Percentiles rank a stretch among this genome's conserved stretches.
phyloP scores from a whole-genome alignment of 2,329 filamentous ascomycete species.

The Diaporthe longicolla region DNA sequence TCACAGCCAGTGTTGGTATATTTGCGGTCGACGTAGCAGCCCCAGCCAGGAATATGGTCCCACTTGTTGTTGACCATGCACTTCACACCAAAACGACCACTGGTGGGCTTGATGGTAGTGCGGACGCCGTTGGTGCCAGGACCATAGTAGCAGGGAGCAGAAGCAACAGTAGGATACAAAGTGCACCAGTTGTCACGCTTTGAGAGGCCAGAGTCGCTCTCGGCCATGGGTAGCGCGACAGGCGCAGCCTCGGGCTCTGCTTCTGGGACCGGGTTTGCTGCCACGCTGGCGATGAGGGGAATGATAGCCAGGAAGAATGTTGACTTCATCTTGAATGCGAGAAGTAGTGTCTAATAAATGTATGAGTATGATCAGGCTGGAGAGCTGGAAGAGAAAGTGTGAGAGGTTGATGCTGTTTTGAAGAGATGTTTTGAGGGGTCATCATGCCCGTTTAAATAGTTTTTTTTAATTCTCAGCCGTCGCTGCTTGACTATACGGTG shows the following conservation, averaged over 20 bases:
- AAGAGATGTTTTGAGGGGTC: not conserved
- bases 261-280: slow-evolving; percentile 9
- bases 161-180: slow-evolving; percentile 9
- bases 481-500: not conserved
- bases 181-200: slow-evolving; percentile 28
- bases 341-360: not conserved
- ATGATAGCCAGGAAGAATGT: not conserved
- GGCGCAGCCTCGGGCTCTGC: slow-evolving; percentile 1
- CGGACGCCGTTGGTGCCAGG: slow-evolving; percentile 18
- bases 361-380: not conserved
- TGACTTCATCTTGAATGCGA: slow-evolving; percentile 7
- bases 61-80: slow-evolving; percentile 20
- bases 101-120: slow-evolving; percentile 16
- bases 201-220: slow-evolving; percentile 11
- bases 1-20: slow-evolving; percentile 27
- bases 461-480: not conserved
- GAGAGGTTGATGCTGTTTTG: not conserved
- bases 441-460: not conserved
- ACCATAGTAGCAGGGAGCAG: slow-evolving; percentile 15
- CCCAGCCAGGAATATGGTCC: slow-evolving; percentile 22
- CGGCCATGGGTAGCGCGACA: not conserved
- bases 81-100: slow-evolving; percentile 21
- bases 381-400: not conserved
- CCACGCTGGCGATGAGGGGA: not conserved
- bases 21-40: slow-evolving; percentile 23